Evolutionary conservation across 768 basidiomycete genomes (phyloP).

Genomic region (Porpolomopsis calyptriformis): DNA sequence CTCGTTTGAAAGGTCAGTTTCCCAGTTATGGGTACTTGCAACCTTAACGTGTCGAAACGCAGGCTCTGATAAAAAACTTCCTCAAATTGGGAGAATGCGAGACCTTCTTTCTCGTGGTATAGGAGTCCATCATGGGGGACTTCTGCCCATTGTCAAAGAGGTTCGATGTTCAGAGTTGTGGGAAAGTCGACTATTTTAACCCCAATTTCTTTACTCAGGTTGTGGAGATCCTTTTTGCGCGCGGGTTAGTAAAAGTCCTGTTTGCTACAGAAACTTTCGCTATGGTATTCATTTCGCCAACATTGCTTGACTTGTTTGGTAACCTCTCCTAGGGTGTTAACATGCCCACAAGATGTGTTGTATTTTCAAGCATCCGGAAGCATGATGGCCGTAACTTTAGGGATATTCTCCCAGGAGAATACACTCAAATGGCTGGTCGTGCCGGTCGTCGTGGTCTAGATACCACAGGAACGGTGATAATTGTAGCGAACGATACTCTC

Average conservation of each 20-base stretch:
- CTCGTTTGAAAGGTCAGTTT: slow-evolving; percentile 70
- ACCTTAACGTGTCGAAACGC: slow-evolving; percentile 8
- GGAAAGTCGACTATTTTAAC: not conserved
- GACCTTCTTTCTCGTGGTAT: slow-evolving; percentile 87
- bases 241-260: slow-evolving; percentile 89
- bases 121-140: slow-evolving; percentile 94
- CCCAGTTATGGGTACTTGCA: slow-evolving; percentile 4
- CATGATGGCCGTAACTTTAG: slow-evolving; percentile 92
- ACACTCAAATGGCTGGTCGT: slow-evolving; percentile 98
- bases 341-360: slow-evolving; percentile 97
- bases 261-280: slow-evolving; percentile 99
- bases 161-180: slow-evolving; percentile 31
- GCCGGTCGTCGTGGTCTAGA: slow-evolving; percentile 95
- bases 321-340: slow-evolving; percentile 74
- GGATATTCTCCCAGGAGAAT: slow-evolving; percentile 83
- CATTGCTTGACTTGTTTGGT: not conserved
- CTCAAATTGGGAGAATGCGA: slow-evolving; percentile 86
- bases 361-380: slow-evolving; percentile 90
- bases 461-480: slow-evolving; percentile 89
- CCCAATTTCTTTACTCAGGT: slow-evolving; percentile 38
- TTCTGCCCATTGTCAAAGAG: slow-evolving; percentile 95
- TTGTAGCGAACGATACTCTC: slow-evolving; percentile 70
- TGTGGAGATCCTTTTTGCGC: slow-evolving; percentile 91
- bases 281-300: slow-evolving; percentile 52
- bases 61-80: slow-evolving; percentile 88